Evolutionary conservation across 306 rosid genomes (phyloP).

Genomic region (Vicia villosa): DNA sequence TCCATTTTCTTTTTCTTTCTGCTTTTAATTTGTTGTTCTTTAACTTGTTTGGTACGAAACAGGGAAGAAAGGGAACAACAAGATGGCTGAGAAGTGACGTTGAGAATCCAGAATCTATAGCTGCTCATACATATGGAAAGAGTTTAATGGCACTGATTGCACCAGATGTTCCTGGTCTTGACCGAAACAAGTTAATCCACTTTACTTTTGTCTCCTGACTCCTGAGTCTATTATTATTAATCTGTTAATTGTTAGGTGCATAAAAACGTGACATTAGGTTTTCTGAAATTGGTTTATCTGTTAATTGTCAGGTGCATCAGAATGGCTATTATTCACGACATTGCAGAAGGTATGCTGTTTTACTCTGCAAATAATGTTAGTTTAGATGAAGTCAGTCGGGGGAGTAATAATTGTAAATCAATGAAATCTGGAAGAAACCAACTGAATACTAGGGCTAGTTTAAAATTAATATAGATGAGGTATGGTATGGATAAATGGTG

Average conservation of each 20-base stretch:
- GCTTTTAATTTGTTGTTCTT: neutral
- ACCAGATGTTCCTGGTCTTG: slow-evolving; percentile 74
- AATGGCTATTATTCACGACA: slow-evolving; percentile 92
- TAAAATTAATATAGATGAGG: neutral
- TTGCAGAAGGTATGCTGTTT: slow-evolving; percentile 72
- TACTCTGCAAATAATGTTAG: neutral
- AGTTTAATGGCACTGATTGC: slow-evolving; percentile 85
- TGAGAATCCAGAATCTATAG: slow-evolving; percentile 76
- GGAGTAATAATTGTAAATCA: neutral
- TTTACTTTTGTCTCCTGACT: neutral
- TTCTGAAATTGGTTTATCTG: neutral
- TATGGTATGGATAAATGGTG: neutral
- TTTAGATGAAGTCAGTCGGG: neutral
- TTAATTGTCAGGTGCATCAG: slow-evolving; percentile 72
- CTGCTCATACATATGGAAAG: slow-evolving; percentile 97
- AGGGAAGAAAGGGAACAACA: slow-evolving; percentile 86
- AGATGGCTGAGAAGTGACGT: slow-evolving; percentile 74
- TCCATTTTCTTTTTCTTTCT: slow-evolving; percentile 3
- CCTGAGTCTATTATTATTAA: neutral
- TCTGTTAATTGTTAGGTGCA: neutral
- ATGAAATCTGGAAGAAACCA: slow-evolving; percentile 3
- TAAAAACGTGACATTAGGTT: neutral
- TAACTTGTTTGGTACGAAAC: slow-evolving; percentile 16
- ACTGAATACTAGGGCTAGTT: neutral
- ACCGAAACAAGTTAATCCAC: slow-evolving; percentile 30